Conservation (phyloP, 2,329 filamentous ascomycete genomes). For the Acarospora socialis region DNA sequence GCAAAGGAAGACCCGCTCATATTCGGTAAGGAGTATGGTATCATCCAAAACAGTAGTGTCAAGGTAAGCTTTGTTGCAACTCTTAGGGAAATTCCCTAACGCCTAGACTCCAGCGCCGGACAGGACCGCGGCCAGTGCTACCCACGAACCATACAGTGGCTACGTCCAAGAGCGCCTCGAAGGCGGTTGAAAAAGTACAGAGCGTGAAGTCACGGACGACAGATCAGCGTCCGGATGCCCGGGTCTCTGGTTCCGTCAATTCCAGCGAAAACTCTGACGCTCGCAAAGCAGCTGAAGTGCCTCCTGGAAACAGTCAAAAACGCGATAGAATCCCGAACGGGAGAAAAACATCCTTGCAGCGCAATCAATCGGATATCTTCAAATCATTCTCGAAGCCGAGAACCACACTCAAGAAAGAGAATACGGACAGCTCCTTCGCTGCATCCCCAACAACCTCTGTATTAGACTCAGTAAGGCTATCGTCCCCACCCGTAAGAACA, state of each 20-base stretch:
- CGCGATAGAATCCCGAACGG: constrained; percentile 23
- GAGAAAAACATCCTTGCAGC: constrained; percentile 38
- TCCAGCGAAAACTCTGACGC: constrained; percentile 16
- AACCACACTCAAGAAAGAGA: constrained; percentile 38
- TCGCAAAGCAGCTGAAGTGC: no score
- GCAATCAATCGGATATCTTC: constrained; percentile 53
- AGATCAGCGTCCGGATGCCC: no score
- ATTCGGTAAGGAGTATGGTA: constrained; percentile 50
- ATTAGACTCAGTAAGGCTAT: constrained; percentile 23
- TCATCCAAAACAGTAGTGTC: constrained; percentile 59
- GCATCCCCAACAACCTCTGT: constrained; percentile 22
- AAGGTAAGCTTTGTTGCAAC: constrained; percentile 36
- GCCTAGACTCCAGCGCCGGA: constrained; percentile 29
- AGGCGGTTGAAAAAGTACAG: no score
- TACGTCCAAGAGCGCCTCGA: no score
- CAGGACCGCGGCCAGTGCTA: constrained; percentile 28
- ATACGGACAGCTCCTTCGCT: constrained; percentile 22
- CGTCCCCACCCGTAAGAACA: neutral
- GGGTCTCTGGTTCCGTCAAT: no score
- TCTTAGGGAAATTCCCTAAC: no score
- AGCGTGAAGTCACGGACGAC: no score
- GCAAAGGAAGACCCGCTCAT: constrained; percentile 45
- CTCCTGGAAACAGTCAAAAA: no score
- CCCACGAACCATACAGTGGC: no score
- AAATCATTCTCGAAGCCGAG: constrained; percentile 63